Evolutionary conservation across 306 rosid species (phyloP), one percentile per base, ranked within the genome.

Genomic region (Cyamopsis tetragonoloba): DNA sequence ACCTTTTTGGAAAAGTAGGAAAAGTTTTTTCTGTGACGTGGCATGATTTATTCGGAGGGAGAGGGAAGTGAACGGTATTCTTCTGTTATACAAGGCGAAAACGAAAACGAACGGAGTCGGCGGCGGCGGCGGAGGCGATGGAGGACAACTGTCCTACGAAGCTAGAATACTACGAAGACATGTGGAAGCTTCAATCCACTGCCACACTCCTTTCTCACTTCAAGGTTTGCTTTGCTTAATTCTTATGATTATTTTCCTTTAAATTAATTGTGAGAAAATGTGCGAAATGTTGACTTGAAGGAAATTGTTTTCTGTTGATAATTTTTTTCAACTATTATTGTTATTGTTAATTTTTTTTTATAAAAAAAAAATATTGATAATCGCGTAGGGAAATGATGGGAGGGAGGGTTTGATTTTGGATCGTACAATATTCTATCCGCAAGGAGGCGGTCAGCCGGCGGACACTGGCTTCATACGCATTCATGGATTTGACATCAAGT

Each of bases 391-490:
- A 9, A 88, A 87, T 30, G 95, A 89, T 62, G 96, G 83, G 0
- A 74, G 89, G 47, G 37, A 70, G 6, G 88, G 72, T 22, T 68
- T 89, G 78, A 71, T 87, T 31, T 73, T 87, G 77, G 95, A 89
- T 50, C 85, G 80, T 31, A 87, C 91, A 10, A 83, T 87, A 22
- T 89, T 87, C 62, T 68, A 89, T 72, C 96, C 96, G 2, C 96
- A 89, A 83, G 96, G 96, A 35, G 95, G 96, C 38, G 96, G 95
- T n/a, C 95, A 89, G 42, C 88, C 95, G 0, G 86, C 95, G 0
- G 85, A 90, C 71, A 68, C 82, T 17, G 96, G 96, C 7, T 75
- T 78, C 74, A 37, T 87, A 53, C 24, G 0, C 37, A 10, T 80
- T 47, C 31, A 28, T 30, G 80, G 71, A 9, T 82, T 77, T 0